Evolutionary conservation across 129 eudicot genomes (phyloP).

Genomic region (Centella asiatica): DNA sequence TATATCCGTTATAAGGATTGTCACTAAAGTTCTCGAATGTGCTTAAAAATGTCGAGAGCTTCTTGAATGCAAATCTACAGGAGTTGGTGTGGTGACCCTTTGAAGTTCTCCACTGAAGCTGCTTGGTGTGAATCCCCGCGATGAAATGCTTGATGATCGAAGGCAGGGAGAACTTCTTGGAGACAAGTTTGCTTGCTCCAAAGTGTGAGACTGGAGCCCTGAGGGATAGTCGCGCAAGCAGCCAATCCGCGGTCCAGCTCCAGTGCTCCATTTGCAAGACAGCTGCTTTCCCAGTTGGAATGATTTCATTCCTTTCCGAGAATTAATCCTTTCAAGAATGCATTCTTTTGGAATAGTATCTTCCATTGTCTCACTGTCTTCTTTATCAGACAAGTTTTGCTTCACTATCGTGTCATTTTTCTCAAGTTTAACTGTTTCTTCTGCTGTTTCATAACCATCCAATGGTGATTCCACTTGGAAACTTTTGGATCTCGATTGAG

Average conservation of each 20-base stretch:
- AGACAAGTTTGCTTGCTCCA: conserved; percentile 69
- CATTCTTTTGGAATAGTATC: conserved; percentile 52
- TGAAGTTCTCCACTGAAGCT: conserved; percentile 10
- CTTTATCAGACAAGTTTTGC: conserved; percentile 21
- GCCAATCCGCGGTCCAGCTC: conserved; percentile 98
- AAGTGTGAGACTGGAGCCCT: conserved; percentile 70
- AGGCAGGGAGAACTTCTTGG: conserved; percentile 46
- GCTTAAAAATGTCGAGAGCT: conserved; percentile 25
- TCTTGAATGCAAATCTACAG: conserved; percentile 18
- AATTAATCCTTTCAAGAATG: conserved; percentile 55
- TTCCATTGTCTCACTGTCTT: conserved; percentile 18
- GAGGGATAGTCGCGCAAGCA: conserved; percentile 85
- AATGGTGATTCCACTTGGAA: conserved; percentile 16
- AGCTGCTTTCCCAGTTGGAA: conserved; percentile 78
- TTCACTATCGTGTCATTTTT: conserved; percentile 10
- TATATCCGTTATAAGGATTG: not conserved
- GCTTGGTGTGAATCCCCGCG: conserved; percentile 25
- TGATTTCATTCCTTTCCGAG: conserved; percentile 58
- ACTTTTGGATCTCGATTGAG: not conserved
- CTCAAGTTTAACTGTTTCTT: conserved; percentile 29
- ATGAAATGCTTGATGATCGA: conserved; percentile 20
- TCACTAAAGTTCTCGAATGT: conserved; percentile 14
- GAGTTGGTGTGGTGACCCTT: conserved; percentile 10
- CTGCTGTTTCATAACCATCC: conserved; percentile 45
- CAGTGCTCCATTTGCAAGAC: conserved; percentile 91